Percentiles rank a stretch among this genome's conserved stretches.
Evolutionary conservation across 139 green algal species (phyloP).

Genomic region (Coelastrella sp.): DNA sequence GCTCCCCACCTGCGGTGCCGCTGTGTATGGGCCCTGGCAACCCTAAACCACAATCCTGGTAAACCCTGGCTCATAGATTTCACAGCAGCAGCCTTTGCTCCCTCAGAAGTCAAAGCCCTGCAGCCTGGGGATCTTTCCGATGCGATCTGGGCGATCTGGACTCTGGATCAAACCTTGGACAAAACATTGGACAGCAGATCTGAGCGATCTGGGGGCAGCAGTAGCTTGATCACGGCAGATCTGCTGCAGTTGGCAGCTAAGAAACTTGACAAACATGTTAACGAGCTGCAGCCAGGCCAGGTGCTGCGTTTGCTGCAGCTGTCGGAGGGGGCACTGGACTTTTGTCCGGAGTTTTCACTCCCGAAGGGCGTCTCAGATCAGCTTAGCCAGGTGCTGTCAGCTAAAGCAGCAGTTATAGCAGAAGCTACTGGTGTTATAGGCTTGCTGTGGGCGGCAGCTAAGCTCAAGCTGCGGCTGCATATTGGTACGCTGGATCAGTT

Average conservation of each 20-base stretch:
- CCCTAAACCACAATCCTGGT: background rate
- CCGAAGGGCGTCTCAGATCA: conserved; percentile 13
- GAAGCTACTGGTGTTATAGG: conserved; percentile 29
- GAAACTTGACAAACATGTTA: conserved; percentile 22
- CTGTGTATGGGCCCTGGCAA: conserved; percentile 39
- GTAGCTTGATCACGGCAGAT: conserved; percentile 13
- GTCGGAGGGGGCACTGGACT: background rate
- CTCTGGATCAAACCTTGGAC: conserved; percentile 11
- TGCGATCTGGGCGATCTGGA: conserved; percentile 16
- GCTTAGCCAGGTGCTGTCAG: conserved; percentile 13
- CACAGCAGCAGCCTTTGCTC: background rate
- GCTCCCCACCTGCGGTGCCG: conserved; percentile 20
- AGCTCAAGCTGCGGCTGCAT: conserved; percentile 30
- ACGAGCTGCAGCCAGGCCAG: conserved; percentile 20
- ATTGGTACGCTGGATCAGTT: conserved; percentile 1
- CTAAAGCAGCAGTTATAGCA: background rate
- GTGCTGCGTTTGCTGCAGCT: conserved; percentile 32
- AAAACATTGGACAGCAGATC: background rate
- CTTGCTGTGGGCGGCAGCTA: conserved; percentile 18
- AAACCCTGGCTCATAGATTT: conserved; percentile 11
- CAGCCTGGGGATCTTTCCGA: conserved; percentile 33
- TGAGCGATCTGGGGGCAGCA: conserved; percentile 11
- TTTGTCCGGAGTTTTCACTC: background rate
- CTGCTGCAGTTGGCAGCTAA: background rate
- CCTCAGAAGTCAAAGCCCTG: background rate